Base-by-base conservation (phyloP, 2,329 filamentous ascomycete species). In the Pseudopithomyces chartarum region DNA sequence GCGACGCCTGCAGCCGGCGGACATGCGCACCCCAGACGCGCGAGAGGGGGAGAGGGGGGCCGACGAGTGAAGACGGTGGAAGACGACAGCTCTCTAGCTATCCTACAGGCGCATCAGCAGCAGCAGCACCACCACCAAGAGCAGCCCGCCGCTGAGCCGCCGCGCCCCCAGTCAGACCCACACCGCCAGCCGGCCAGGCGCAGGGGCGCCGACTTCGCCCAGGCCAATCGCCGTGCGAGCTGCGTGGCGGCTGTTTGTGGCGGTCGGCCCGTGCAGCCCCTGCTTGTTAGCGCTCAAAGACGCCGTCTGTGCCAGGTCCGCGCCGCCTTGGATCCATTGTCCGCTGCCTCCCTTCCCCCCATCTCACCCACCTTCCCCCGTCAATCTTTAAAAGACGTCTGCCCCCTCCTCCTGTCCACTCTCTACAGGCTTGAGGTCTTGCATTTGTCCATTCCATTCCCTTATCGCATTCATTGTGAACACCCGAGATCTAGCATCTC, bases 381-480 rank as follows among this genome's bases (percentile, higher is more conserved):
- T 45, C 62, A 42, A 44, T 67, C 64, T 67, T 66, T 69, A 68
- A 66, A 65, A 69, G 56, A 55, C 56, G 20, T 38, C 29, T 54
- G 52, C 65, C 59, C 59, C 64, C 55, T 63, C 55, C 44, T 60
- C 63, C 69, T 73, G 69, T 73, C 56, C 70, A 71, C 69, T 73
- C 70, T 74, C 59, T 74, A 72, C 71, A 74, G 71, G 71, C 73
- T 74, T 73, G 73, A 74, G 59, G 73, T 71, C 69, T 73, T 71
- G 51, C 61, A 61, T 55, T 66, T 66, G 52, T 62, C 59, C 64
- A 63, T 62, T 72, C 66, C 67, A 56, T 73, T 73, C 61, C 51
- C 47, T 52, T 54, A 48, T 57, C 62, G 58, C 63, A 58, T 61
- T 57, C 62, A 61, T 64, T 67, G 62, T 51, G 48, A 32, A 50